Evolutionary conservation across 805 yeast species (phyloP).

Genomic region (Sugiyamaella boreocaroliniensis): DNA sequence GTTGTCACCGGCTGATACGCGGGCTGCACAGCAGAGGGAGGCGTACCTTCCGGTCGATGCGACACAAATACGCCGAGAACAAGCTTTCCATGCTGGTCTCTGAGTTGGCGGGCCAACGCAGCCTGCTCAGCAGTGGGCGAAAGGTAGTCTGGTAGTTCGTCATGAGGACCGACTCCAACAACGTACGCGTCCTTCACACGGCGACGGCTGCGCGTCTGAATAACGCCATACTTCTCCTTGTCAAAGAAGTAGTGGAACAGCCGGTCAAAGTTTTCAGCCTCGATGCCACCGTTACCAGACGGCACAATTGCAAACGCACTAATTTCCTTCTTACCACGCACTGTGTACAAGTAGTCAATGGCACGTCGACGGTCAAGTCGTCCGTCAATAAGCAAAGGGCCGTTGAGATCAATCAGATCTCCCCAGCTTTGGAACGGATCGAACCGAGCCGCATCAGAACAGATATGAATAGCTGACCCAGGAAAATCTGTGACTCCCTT

Average conservation of each 20-base stretch:
- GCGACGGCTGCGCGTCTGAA: slow-evolving; percentile 39
- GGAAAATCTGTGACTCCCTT: slow-evolving; percentile 40
- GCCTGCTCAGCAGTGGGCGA: slow-evolving; percentile 6
- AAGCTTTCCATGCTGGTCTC: slow-evolving; percentile 1
- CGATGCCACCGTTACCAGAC: slow-evolving; percentile 16
- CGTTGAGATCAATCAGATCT: slow-evolving; percentile 15
- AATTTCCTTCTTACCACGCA: slow-evolving; percentile 43
- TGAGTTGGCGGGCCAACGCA: background rate
- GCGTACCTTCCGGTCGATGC: background rate
- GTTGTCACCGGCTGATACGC: background rate
- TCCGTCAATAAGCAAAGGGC: slow-evolving; percentile 52
- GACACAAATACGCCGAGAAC: slow-evolving; percentile 16
- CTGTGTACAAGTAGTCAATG: slow-evolving; percentile 46
- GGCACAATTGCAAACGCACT: slow-evolving; percentile 41
- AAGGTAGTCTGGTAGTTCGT: slow-evolving; percentile 21
- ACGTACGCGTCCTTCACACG: slow-evolving; percentile 61
- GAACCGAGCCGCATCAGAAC: slow-evolving; percentile 24
- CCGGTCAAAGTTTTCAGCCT: slow-evolving; percentile 24
- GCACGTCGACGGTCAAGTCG: slow-evolving; percentile 51
- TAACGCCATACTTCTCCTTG: slow-evolving; percentile 52
- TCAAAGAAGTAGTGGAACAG: slow-evolving; percentile 42
- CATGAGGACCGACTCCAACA: slow-evolving; percentile 34
- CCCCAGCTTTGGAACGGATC: slow-evolving; percentile 20
- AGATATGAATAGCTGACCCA: slow-evolving; percentile 35
- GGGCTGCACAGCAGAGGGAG: background rate